A percentile compares a stretch with the other conserved stretches of the same genome.
Evolutionary conservation across 148 eudicot genomes (phyloP).

Genomic region (Drosera capensis): DNA sequence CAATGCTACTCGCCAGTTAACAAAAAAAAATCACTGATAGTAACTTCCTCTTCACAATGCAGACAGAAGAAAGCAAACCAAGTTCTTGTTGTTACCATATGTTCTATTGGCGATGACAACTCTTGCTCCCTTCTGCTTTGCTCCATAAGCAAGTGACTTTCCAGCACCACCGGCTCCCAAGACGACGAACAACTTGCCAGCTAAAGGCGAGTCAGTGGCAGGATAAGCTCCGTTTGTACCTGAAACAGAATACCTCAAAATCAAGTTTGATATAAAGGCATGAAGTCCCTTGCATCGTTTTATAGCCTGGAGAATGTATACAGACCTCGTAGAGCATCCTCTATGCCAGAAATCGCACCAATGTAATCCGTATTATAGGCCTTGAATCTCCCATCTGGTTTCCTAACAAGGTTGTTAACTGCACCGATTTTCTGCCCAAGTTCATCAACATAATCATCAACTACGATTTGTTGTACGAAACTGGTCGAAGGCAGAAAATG

Average conservation of each 20-base stretch:
- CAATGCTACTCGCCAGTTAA: too few species aligned
- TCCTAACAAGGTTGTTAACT: slow-evolving; percentile 10
- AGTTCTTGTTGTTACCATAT: too few species aligned
- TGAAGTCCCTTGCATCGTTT: neutral
- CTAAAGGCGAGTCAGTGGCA: slow-evolving; percentile 22
- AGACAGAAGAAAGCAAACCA: too few species aligned
- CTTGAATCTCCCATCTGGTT: slow-evolving; percentile 8
- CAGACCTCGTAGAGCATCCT: slow-evolving; percentile 7
- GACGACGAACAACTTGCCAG: slow-evolving; percentile 13
- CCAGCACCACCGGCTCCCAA: slow-evolving; percentile 24
- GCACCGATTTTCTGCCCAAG: slow-evolving; percentile 7
- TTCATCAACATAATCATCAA: neutral
- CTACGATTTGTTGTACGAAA: neutral
- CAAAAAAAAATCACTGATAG: too few species aligned
- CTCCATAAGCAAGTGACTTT: slow-evolving; percentile 20
- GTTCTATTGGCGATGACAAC: slow-evolving; percentile 18
- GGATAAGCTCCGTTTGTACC: slow-evolving; percentile 13
- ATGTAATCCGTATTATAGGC: slow-evolving; percentile 9
- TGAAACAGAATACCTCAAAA: slow-evolving; percentile 1
- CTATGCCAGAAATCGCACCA: slow-evolving; percentile 10
- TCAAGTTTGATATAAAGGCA: neutral
- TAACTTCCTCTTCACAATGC: too few species aligned
- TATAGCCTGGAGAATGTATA: neutral
- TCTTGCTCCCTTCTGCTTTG: slow-evolving; percentile 19
- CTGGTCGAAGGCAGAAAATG: neutral